These are phyloP conservation scores for Fistulinella cinereoalba DNA, from an alignment of 1,284 basidiomycete species.

Conservation along the genomic window DNA sequence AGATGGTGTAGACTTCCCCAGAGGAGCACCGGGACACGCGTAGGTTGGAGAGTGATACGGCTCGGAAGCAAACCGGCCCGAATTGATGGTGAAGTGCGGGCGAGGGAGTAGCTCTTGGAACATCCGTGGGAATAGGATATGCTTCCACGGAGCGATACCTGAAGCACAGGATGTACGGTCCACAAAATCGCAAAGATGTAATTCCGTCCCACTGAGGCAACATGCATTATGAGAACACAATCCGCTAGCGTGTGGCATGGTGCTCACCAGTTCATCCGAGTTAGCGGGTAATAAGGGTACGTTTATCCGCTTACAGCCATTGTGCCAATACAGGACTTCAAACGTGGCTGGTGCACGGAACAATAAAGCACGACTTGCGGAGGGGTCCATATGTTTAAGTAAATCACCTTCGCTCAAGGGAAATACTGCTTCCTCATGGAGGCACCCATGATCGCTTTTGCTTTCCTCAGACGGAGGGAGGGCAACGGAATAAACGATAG, in stretches of 20 bases:
- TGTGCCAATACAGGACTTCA: constrained; percentile 22
- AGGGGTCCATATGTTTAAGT: constrained; percentile 20
- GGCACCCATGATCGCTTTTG: neutral
- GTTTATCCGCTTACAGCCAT: constrained; percentile 9
- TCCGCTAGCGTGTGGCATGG: neutral
- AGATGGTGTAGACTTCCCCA: constrained; percentile 26
- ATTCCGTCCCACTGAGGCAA: constrained; percentile 49
- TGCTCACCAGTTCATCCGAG: constrained; percentile 15
- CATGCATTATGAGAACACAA: neutral
- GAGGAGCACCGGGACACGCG: constrained; percentile 9
- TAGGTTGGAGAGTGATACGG: constrained; percentile 41
- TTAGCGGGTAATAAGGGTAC: constrained; percentile 9
- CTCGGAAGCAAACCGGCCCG: constrained; percentile 40
- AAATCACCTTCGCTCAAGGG: constrained; percentile 6
- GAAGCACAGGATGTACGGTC: constrained; percentile 47
- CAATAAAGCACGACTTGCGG: constrained; percentile 14
- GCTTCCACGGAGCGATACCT: constrained; percentile 50
- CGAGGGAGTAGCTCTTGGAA: neutral
- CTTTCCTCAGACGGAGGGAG: constrained; percentile 4
- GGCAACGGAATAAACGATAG: constrained; percentile 10
- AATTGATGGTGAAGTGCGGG: constrained; percentile 33
- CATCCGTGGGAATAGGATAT: constrained; percentile 32
- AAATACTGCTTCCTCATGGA: constrained; percentile 15
- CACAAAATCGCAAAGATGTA: constrained; percentile 45
- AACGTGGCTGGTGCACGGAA: constrained; percentile 4